Conservation (phyloP, 345 rosid species). For the Moricandia arvensis region DNA sequence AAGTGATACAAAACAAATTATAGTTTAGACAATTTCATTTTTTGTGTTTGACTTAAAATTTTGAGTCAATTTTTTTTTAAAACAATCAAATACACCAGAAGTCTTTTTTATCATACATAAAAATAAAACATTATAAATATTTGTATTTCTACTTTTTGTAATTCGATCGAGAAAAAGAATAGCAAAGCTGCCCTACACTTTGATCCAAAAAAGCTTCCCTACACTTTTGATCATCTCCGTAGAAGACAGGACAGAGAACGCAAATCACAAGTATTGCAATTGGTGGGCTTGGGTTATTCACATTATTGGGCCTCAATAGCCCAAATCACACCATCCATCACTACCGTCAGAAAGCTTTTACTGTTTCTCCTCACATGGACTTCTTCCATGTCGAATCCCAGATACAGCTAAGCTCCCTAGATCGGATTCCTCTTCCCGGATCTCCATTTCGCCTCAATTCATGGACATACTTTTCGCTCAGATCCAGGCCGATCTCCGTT, state of each 20-base stretch:
- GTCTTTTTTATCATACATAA: too few relatives aligned
- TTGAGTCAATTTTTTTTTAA: too few relatives aligned
- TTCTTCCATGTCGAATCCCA: conserved; percentile 25
- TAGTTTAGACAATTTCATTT: too few relatives aligned
- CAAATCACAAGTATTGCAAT: neutral
- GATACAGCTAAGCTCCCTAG: conserved; percentile 2
- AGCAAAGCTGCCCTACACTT: too few relatives aligned
- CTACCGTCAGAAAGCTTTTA: conserved; percentile 10
- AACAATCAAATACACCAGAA: too few relatives aligned
- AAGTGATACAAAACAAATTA: too few relatives aligned
- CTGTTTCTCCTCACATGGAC: neutral
- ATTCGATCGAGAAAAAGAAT: too few relatives aligned
- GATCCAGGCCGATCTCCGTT: conserved; percentile 99
- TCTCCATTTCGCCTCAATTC: neutral
- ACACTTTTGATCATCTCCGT: too few relatives aligned
- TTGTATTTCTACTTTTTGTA: too few relatives aligned
- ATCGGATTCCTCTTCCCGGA: neutral
- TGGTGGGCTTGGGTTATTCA: neutral
- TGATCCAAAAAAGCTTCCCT: too few relatives aligned
- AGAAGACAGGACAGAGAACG: neutral
- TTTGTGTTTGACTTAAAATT: too few relatives aligned
- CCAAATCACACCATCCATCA: neutral
- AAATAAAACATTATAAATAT: too few relatives aligned
- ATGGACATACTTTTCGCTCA: conserved; percentile 96
- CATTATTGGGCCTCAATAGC: neutral